Base-by-base conservation (phyloP, 768 basidiomycete genomes). In the Trametes gibbosa region DNA sequence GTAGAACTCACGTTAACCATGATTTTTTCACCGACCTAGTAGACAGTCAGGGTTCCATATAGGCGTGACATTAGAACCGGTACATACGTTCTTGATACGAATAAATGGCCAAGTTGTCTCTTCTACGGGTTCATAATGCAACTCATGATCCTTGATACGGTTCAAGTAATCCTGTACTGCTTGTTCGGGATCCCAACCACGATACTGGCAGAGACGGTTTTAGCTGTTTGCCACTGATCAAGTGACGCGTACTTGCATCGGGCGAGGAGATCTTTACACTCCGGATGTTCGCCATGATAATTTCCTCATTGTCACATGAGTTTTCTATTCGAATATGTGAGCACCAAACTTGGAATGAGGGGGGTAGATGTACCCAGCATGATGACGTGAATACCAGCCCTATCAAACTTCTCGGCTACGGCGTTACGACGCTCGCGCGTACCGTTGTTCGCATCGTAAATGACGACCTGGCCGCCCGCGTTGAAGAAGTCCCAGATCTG, bases 371-470 rank as follows among this genome's bases (percentile, higher is more conserved):
- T 74, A 92, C 96, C 96, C 24, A 99, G 81, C 74, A 98, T 80
- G 66, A 98, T 84, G 60, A 99, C 92, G 78, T 98, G 96, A 51
- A 98, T 89, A 0, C 91, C 94, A 21, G 74, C 81, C 68, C 83
- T 82, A 71, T 91, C 88, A 68, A 96, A 98, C 74, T 85, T 95
- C 74, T 95, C 86, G 0, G 87, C 86, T 49, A 97, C 72, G 21
- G 77, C 76, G 61, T 88, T 84, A 54, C 97, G 77, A 29, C 80
- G 81, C 47, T 79, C 81, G 21, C 79, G 77, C 7, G 84, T 85
- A 1, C 94, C 94, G 66, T 98, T 98, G 69, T 99, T 99, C 27
- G 97, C 97, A 70, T 99, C 97, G 76, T 98, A 98, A 63, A 99
- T 95, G 37, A 96, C 93, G 24, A 98, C 95, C 72, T 99, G 97